Percentiles rank a stretch among this genome's conserved stretches.
These are phyloP conservation scores for Globisporangium apiculatum DNA, from an alignment of 352 stramenopile genomes.

Conservation along the genomic window DNA sequence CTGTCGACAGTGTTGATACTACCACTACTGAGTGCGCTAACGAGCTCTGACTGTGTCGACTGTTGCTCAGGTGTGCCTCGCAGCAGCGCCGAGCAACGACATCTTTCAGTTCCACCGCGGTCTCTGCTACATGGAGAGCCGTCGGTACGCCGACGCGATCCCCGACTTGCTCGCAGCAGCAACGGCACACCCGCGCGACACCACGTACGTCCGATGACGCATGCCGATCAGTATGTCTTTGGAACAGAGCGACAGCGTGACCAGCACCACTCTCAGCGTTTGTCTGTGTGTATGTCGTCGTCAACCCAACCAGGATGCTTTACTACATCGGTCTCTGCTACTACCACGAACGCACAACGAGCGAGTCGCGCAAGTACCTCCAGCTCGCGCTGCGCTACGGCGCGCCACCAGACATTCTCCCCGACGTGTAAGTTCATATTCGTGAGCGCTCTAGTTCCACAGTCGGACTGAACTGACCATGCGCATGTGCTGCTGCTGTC, in stretches of 20 bases:
- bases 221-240: neutral
- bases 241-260: no score
- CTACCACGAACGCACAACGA: slow-evolving; percentile 38
- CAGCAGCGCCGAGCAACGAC: slow-evolving; percentile 32
- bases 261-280: no score
- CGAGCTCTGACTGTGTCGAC: no score
- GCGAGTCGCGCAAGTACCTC: slow-evolving; percentile 46
- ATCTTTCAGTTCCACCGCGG: slow-evolving; percentile 63
- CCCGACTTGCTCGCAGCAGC: slow-evolving; percentile 44
- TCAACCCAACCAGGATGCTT: slow-evolving; percentile 24
- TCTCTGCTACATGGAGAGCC: slow-evolving; percentile 52
- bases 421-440: slow-evolving; percentile 44
- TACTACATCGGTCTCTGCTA: slow-evolving; percentile 65
- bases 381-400: slow-evolving; percentile 23
- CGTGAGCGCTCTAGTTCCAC: no score
- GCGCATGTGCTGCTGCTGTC: neutral
- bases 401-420: slow-evolving; percentile 23
- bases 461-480: neutral
- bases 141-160: slow-evolving; percentile 37
- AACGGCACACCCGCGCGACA: slow-evolving; percentile 25
- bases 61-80: slow-evolving; percentile 25
- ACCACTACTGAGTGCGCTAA: no score
- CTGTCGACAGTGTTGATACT: neutral
- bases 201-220: slow-evolving; percentile 5
- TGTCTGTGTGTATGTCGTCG: neutral